Conservation (phyloP, 2,329 filamentous ascomycete species). For the Colletotrichum sp. region DNA sequence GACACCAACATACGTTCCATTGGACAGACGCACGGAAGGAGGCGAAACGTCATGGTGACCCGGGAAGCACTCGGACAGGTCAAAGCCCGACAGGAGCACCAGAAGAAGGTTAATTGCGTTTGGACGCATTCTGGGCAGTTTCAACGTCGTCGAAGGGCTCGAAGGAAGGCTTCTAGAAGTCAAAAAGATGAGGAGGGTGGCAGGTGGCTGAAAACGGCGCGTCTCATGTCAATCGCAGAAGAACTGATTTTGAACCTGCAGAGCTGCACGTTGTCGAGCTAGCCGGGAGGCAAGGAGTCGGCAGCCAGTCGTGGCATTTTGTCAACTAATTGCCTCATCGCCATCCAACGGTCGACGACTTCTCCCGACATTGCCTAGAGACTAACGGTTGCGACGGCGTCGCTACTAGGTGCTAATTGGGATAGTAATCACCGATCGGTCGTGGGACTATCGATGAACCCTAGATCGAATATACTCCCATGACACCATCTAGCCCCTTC, state of each 20-base stretch:
- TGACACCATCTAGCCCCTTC: background rate
- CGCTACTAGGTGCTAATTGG: background rate
- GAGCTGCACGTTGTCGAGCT: background rate
- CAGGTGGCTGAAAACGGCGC: background rate
- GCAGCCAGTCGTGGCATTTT: background rate
- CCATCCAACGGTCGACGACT: background rate
- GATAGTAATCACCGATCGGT: background rate
- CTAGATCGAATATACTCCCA: background rate
- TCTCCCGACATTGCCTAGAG: background rate
- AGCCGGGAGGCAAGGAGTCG: background rate
- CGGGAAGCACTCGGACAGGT: constrained; percentile 1
- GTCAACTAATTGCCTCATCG: background rate
- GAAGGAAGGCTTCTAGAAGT: background rate
- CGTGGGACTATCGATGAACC: background rate
- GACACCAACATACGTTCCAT: constrained; percentile 44
- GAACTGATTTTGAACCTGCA: background rate
- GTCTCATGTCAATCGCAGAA: background rate
- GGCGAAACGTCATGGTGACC: background rate
- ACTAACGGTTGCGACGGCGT: background rate
- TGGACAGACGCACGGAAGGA: constrained; percentile 10
- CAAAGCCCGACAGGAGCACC: constrained; percentile 1
- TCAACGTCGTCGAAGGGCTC: background rate
- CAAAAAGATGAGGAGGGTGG: background rate
- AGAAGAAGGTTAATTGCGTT: constrained; percentile 10
- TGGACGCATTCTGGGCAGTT: constrained; percentile 4